A percentile compares a stretch with the other conserved stretches of the same genome.
phyloP scores from a whole-genome alignment of 257 asterid genomes.

The Nemophila menziesii region DNA sequence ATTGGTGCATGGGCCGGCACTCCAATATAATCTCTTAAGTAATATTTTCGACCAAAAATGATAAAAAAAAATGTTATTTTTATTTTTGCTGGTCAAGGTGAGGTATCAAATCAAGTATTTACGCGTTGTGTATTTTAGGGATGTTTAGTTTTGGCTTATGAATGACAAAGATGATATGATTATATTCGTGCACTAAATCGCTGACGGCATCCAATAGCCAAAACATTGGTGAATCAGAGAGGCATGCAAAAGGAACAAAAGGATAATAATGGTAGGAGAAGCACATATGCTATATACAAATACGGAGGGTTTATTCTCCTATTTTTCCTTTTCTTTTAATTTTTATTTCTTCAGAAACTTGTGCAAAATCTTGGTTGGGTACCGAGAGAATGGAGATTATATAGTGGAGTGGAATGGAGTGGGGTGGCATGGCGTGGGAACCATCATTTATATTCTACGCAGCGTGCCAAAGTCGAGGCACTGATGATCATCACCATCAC shows the following conservation, averaged over 20 bases:
- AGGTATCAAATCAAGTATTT: neutral
- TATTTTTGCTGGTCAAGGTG: too few relatives aligned
- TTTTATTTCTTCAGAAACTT: conserved; percentile 12
- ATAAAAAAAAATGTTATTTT: too few relatives aligned
- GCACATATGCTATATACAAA: too few relatives aligned
- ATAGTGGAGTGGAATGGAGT: conserved; percentile 11
- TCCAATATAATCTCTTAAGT: too few relatives aligned
- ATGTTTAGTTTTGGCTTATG: too few relatives aligned
- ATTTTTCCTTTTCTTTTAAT: too few relatives aligned
- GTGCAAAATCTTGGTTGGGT: conserved; percentile 32
- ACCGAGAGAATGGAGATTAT: conserved; percentile 13
- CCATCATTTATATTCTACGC: conserved; percentile 28
- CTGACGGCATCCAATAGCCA: conserved; percentile 8
- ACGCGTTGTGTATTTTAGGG: neutral
- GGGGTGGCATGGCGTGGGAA: conserved; percentile 34
- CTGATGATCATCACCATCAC: conserved; percentile 42
- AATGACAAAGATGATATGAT: conserved; percentile 19
- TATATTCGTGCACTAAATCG: conserved; percentile 17
- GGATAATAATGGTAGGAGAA: conserved; percentile 18
- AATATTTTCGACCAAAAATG: too few relatives aligned
- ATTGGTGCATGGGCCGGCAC: too few relatives aligned
- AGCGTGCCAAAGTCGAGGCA: conserved; percentile 40
- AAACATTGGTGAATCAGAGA: neutral
- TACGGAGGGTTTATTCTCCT: conserved; percentile 14
- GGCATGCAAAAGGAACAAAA: conserved; percentile 5